phyloP scores from a whole-genome alignment of 2,329 filamentous ascomycete species.

The Fusarium papillatum region DNA sequence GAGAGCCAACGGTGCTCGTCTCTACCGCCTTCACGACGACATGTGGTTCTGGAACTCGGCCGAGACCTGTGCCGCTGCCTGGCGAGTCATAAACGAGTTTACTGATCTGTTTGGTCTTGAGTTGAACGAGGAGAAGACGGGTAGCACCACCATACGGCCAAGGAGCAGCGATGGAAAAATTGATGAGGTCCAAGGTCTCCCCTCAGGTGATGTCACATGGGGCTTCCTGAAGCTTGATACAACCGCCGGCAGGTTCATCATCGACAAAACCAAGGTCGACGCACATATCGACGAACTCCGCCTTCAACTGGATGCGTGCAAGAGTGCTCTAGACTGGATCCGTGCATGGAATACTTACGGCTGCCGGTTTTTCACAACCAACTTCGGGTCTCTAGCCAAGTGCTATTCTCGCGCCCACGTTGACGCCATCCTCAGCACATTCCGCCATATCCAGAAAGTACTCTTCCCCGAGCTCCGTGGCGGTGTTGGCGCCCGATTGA shows the following conservation, averaged over 20 bases:
- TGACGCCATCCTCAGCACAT: background rate
- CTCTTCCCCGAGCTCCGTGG: background rate
- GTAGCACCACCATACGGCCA: background rate
- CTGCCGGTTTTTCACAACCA: background rate
- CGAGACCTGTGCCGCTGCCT: background rate
- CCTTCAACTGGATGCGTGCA: background rate
- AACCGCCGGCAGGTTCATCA: background rate
- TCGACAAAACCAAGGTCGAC: background rate
- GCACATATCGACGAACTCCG: background rate
- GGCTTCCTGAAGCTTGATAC: background rate
- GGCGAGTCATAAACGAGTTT: background rate
- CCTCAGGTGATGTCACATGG: background rate
- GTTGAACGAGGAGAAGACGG: background rate
- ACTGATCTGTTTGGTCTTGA: background rate
- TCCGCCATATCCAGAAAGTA: background rate
- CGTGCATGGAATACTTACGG: background rate
- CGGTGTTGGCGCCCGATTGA: background rate
- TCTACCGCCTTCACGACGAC: background rate
- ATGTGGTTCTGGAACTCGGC: background rate
- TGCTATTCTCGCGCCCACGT: background rate
- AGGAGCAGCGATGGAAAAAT: background rate
- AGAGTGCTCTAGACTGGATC: background rate
- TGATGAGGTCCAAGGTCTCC: background rate
- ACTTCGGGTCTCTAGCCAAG: background rate
- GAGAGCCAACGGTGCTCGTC: background rate